phyloP scores from a whole-genome alignment of 257 asterid genomes.

The Solanum chiquidenum region DNA sequence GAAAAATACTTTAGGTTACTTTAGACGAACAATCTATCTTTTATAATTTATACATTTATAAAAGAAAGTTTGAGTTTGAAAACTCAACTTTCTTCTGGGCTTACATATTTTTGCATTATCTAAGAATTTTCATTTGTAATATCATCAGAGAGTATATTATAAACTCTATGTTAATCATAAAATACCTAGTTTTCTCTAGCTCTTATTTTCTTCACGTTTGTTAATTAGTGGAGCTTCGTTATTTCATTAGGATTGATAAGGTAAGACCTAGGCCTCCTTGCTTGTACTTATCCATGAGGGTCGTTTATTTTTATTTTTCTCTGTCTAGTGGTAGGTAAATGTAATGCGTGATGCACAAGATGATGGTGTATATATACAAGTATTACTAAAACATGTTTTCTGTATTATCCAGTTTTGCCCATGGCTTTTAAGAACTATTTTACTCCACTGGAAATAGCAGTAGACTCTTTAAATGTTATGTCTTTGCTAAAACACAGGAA shows the following conservation, averaged over 20 bases:
- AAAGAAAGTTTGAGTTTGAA: neutral
- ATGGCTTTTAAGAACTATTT: neutral
- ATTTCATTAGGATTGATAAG: neutral
- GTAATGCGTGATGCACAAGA: neutral
- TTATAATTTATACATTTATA: neutral
- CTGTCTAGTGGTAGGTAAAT: neutral
- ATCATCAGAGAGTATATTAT: neutral
- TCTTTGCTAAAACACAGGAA: neutral
- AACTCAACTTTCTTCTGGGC: neutral
- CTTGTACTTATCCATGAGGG: neutral
- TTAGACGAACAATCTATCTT: neutral
- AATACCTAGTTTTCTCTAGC: neutral
- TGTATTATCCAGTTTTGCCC: neutral
- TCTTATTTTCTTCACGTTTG: neutral
- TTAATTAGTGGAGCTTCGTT: neutral
- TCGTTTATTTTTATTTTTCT: neutral
- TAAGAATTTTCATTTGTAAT: neutral
- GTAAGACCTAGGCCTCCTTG: neutral
- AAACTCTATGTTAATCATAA: neutral
- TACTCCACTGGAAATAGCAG: neutral
- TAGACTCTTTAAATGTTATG: neutral
- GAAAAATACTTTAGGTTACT: neutral
- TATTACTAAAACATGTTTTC: neutral
- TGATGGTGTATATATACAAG: neutral
- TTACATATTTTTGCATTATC: neutral